A percentile compares a stretch with the other conserved stretches of the same genome.
Evolutionary conservation across 2,329 filamentous ascomycete species (phyloP).

Genomic region (Pestalotiopsis sp.): DNA sequence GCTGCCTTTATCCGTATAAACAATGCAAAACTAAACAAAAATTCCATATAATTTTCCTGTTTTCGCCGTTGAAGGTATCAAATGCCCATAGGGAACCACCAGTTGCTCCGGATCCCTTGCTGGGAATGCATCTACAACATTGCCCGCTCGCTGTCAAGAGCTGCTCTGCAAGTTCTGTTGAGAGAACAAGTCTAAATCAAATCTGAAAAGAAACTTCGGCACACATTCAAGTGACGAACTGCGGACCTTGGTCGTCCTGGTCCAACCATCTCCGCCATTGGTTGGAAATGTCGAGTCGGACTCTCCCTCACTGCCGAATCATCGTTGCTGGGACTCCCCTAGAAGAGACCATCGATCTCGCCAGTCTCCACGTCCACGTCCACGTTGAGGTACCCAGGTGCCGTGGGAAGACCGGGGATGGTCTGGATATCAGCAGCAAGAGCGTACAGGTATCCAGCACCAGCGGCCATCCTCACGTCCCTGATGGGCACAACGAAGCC

Average conservation of each 20-base stretch:
- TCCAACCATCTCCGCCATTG: too few species aligned
- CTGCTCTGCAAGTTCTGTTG: not conserved
- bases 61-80: conserved; percentile 14
- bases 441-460: conserved; percentile 91
- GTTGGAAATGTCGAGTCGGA: too few species aligned
- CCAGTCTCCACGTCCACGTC: conserved; percentile 82
- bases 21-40: not conserved
- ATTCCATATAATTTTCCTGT: not conserved
- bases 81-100: not conserved
- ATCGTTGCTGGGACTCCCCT: conserved; percentile 30
- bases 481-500: conserved; percentile 94
- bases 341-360: conserved; percentile 88
- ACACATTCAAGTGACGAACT: too few species aligned
- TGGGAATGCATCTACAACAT: not conserved
- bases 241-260: too few species aligned
- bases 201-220: not conserved
- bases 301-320: not conserved
- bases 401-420: conserved; percentile 92
- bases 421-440: conserved; percentile 97
- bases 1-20: not conserved
- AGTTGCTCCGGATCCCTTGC: conserved; percentile 1
- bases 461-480: conserved; percentile 90
- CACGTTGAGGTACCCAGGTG: conserved; percentile 92
- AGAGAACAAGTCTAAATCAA: not conserved
- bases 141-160: not conserved